Conservation (phyloP, 2,329 filamentous ascomycete species). For the Arthrobotrys entomopaga region DNA sequence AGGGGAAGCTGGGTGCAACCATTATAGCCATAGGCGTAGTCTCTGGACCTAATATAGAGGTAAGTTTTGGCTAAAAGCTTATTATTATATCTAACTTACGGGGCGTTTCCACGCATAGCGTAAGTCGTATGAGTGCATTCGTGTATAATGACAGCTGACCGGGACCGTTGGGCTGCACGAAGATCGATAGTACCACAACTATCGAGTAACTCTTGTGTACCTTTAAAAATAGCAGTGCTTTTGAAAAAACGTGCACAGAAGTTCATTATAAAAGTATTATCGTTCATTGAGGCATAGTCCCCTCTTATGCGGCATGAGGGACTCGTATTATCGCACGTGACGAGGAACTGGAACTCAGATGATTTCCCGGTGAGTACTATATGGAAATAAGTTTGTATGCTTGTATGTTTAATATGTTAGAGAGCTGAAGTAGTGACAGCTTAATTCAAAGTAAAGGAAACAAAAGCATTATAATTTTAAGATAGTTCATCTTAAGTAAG, state of each 20-base stretch:
- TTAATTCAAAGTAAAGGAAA: slow-evolving; percentile 5
- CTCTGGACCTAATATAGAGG: slow-evolving; percentile 4
- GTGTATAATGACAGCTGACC: slow-evolving; percentile 4
- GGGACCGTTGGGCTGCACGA: slow-evolving; percentile 2
- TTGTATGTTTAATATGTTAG: slow-evolving; percentile 7
- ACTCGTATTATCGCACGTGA: slow-evolving; percentile 3
- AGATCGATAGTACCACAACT: slow-evolving; percentile 6
- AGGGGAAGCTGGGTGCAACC: slow-evolving; percentile 2
- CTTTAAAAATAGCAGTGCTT: not conserved
- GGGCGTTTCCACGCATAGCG: slow-evolving; percentile 1
- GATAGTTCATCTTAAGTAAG: slow-evolving; percentile 5
- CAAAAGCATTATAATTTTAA: slow-evolving; percentile 5
- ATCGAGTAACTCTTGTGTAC: slow-evolving; percentile 6
- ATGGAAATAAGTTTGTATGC: slow-evolving; percentile 6
- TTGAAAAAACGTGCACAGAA: slow-evolving; percentile 1
- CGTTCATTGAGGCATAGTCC: slow-evolving; percentile 2
- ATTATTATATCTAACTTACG: slow-evolving; percentile 5
- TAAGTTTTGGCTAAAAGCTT: slow-evolving; percentile 6
- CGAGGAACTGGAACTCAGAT: not conserved
- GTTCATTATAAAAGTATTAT: slow-evolving; percentile 2
- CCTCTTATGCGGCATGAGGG: not conserved
- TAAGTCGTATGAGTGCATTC: slow-evolving; percentile 6
- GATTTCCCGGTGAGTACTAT: slow-evolving; percentile 1
- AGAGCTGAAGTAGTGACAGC: slow-evolving; percentile 5
- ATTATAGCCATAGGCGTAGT: slow-evolving; percentile 4